phyloP scores from a whole-genome alignment of 805 yeast species.

The Wickerhamiella siamensis region DNA sequence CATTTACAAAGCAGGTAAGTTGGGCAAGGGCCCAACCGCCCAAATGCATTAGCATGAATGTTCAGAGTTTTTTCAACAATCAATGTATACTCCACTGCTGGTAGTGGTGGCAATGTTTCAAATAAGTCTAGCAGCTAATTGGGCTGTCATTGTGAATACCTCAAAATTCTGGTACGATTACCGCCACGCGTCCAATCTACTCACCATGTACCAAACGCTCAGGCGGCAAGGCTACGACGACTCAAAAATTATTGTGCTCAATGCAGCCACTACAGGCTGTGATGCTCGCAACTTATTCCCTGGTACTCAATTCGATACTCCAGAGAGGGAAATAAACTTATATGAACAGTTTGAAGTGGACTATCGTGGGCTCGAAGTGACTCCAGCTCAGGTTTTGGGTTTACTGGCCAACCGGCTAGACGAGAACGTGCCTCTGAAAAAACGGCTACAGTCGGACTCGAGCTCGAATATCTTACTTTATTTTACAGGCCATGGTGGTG shows the following conservation, averaged over 20 bases:
- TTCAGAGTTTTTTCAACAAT: no score
- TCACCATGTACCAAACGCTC: not conserved
- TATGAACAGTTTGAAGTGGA: not conserved
- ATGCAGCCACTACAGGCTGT: conserved; percentile 1
- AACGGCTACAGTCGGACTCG: not conserved
- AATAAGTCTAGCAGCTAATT: not conserved
- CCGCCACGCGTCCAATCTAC: not conserved
- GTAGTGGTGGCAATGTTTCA: no score
- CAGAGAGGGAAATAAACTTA: not conserved
- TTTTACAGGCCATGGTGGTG: not conserved
- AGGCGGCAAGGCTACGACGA: not conserved
- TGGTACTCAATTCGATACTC: not conserved
- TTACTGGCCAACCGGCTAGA: not conserved
- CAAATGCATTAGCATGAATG: no score
- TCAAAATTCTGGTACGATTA: conserved; percentile 2
- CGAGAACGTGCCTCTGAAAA: not conserved
- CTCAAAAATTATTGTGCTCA: not conserved
- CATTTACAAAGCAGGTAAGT: no score
- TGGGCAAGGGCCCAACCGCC: no score
- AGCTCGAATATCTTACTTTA: not conserved
- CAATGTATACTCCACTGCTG: no score
- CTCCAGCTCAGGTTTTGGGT: not conserved
- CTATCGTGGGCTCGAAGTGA: conserved; percentile 1
- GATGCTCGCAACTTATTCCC: not conserved
- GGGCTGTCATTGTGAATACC: not conserved